Evolutionary conservation across 371 early-diverging fungal species (phyloP).

Genomic region (Mucor sp.): DNA sequence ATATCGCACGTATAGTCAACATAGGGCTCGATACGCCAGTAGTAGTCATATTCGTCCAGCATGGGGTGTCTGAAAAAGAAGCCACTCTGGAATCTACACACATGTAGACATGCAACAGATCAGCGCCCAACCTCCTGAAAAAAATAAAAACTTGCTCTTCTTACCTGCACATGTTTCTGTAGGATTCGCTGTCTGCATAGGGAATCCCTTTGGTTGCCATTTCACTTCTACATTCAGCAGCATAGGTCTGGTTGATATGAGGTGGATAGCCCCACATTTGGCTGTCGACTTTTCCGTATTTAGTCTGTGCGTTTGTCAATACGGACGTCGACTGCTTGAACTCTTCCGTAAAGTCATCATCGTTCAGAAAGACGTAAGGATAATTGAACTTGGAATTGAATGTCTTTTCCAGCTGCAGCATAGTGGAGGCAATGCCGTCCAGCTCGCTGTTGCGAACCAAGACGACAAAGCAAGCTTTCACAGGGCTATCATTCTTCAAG

Average conservation of each 20-base stretch:
- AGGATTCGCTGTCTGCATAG: constrained; percentile 85
- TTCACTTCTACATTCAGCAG: constrained; percentile 55
- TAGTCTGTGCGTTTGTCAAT: constrained; percentile 57
- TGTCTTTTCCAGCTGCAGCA: constrained; percentile 79
- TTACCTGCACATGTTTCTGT: constrained; percentile 90
- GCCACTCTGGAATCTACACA: constrained; percentile 62
- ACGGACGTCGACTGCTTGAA: constrained; percentile 61
- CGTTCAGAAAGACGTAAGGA: constrained; percentile 91
- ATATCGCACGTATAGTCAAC: constrained; percentile 89
- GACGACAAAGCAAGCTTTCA: constrained; percentile 60
- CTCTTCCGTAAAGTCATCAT: constrained; percentile 78
- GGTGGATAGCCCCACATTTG: constrained; percentile 83
- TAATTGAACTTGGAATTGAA: constrained; percentile 87
- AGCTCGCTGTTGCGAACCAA: constrained; percentile 81
- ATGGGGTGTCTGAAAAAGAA: constrained; percentile 90
- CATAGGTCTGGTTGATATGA: constrained; percentile 76
- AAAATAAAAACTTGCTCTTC: not conserved
- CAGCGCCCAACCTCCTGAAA: not conserved
- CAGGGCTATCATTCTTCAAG: constrained; percentile 20
- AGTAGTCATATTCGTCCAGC: constrained; percentile 81
- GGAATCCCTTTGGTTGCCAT: constrained; percentile 67
- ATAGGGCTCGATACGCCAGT: constrained; percentile 97
- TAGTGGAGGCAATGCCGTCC: constrained; percentile 65
- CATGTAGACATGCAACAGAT: not conserved
- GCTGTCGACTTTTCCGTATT: constrained; percentile 52